Base-by-base conservation (phyloP, 1,284 basidiomycete species). In the Rhodofomes roseus region DNA sequence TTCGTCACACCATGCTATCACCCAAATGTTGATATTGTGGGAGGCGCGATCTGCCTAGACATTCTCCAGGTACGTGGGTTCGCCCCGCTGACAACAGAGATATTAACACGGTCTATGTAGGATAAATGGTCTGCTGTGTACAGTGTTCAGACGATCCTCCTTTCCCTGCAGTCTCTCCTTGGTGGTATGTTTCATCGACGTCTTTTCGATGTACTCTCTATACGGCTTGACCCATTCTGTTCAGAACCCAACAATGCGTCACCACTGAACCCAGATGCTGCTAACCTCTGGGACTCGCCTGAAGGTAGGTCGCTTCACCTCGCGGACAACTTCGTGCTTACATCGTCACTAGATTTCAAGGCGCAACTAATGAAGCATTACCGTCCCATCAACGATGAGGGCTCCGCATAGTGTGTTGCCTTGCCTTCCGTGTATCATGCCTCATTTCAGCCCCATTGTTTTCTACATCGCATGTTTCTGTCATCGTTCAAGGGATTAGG, bases 81-180 rank as follows among this genome's bases (percentile, higher is more conserved):
- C 48, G 20, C 48, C 31, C 52, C 58, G 25, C 22, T 37, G 29
- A 11, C 14, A 23, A 18, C 4, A 22, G 16, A 48, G 12, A 31
- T 18, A 25, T 23, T 43, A 25, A 25, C 7, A 53, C 16, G 59
- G n/a, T 11, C 25, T 23, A 40, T 53, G 8, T 64, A 95, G 89
- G 92, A 94, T 73, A 91, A 94, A 70, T 95, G 92, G 92, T 92
- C 90, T 12, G 92, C 93, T 9, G 88, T 94, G 2, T 93, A 95
- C 71, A 92, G 90, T 59, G 93, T 94, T 31, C 90, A 93, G 64
- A 93, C 92, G 0, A 90, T 95, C 48, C 80, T 95, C 14, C 76
- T 95, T n/a, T 94, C 92, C 8, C 73, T 95, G 58, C 92, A 95
- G 68, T 92, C 90, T 9, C 76, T 95, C 29, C 80, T 95, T 51